Evolutionary conservation across 2,329 filamentous ascomycete species (phyloP).

Genomic region (Aspergillus versicolor): DNA sequence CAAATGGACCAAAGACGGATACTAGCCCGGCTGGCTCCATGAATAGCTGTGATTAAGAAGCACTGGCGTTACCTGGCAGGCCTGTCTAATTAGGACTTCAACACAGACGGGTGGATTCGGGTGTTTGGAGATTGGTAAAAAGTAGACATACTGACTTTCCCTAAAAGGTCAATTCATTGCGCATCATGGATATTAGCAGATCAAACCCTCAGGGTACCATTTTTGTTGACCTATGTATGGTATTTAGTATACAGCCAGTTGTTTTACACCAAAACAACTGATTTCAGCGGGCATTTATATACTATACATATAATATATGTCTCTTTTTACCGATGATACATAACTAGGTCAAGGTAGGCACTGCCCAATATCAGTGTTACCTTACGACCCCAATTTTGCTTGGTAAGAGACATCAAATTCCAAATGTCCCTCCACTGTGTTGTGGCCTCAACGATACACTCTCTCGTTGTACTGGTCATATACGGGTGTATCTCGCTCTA

Average conservation of each 20-base stretch:
- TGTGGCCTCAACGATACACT: not conserved
- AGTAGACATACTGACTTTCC: not conserved
- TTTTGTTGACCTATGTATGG: not conserved
- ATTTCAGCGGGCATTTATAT: not conserved
- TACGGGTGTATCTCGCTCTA: not conserved
- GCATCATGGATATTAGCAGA: not conserved
- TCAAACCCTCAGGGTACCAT: not conserved
- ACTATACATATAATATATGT: not conserved
- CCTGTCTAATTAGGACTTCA: slow-evolving; percentile 11
- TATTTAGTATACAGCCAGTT: not conserved
- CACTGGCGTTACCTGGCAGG: slow-evolving; percentile 14
- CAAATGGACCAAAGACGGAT: not conserved
- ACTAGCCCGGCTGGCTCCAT: not conserved
- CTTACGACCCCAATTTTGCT: not conserved
- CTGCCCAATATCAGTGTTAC: not conserved
- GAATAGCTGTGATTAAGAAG: slow-evolving; percentile 2
- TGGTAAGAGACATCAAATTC: not conserved
- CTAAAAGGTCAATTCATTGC: slow-evolving; percentile 20
- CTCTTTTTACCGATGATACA: not conserved
- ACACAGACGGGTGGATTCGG: not conserved
- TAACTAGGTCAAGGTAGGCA: not conserved
- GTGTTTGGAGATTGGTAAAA: slow-evolving; percentile 10
- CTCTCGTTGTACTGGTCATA: not conserved
- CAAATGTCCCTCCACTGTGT: not conserved
- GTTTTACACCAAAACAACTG: not conserved